Conservation (phyloP, 2,329 filamentous ascomycete genomes). For the Gnomoniopsis sp. region DNA sequence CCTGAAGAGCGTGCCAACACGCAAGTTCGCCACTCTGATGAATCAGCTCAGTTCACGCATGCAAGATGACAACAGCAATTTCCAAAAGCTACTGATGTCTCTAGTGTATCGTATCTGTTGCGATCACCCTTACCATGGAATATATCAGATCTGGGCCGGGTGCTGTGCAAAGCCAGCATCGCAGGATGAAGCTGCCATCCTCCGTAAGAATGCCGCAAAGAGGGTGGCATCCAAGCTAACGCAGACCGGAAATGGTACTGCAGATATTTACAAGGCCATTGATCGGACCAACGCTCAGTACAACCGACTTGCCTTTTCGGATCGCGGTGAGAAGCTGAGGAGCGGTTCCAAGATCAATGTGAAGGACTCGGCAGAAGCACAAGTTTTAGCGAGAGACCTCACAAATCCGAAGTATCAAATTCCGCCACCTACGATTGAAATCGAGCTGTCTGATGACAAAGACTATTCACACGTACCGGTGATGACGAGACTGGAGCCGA, state of each 20-base stretch:
- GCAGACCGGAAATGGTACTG: constrained; percentile 44
- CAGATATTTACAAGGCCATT: constrained; percentile 64
- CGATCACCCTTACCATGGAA: constrained; percentile 93
- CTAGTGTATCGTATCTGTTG: constrained; percentile 81
- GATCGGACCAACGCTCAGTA: constrained; percentile 70
- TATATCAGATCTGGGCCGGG: constrained; percentile 93
- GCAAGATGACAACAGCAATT: constrained; percentile 63
- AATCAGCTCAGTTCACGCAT: constrained; percentile 95
- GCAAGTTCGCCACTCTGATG: constrained; percentile 90
- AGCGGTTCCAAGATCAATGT: constrained; percentile 59
- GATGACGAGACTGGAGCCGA: constrained; percentile 68
- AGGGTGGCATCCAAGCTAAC: constrained; percentile 61
- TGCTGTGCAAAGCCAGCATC: constrained; percentile 65
- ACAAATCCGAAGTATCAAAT: constrained; percentile 56
- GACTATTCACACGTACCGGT: constrained; percentile 75
- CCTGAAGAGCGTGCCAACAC: constrained; percentile 73
- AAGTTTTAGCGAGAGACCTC: constrained; percentile 60
- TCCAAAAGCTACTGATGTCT: constrained; percentile 71
- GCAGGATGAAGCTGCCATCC: constrained; percentile 71
- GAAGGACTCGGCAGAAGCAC: constrained; percentile 57
- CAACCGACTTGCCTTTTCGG: constrained; percentile 52
- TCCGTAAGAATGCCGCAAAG: constrained; percentile 70
- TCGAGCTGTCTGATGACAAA: constrained; percentile 68
- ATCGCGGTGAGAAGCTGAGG: constrained; percentile 41
- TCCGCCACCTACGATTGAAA: constrained; percentile 85